phyloP scores from a whole-genome alignment of 768 basidiomycete genomes.

The Pilatotrama ljubarskyi region DNA sequence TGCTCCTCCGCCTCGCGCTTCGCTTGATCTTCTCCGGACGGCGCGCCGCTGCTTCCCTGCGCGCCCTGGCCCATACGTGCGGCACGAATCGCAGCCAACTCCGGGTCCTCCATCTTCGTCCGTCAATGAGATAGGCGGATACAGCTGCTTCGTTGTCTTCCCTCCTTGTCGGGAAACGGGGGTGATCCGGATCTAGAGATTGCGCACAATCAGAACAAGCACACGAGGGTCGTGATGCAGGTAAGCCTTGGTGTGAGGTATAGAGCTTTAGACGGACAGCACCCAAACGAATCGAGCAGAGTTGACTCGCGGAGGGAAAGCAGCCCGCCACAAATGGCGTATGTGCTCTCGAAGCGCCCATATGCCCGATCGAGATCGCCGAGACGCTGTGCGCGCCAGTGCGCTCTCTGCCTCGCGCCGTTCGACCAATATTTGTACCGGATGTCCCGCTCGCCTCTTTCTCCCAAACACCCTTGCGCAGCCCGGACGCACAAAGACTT shows the following conservation, averaged over 20 bases:
- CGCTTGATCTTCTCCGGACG: conserved; percentile 54
- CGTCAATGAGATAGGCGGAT: not conserved
- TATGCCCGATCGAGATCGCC: not conserved
- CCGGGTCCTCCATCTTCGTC: conserved; percentile 35
- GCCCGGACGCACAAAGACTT: not conserved
- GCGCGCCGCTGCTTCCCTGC: conserved; percentile 24
- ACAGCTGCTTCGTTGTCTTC: no score
- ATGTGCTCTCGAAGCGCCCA: not conserved
- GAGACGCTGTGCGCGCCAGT: not conserved
- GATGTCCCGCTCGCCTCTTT: not conserved
- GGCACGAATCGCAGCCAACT: conserved; percentile 46
- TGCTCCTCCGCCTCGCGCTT: conserved; percentile 66
- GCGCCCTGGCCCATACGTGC: conserved; percentile 45
- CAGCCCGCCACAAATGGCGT: not conserved
- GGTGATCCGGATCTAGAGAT: not conserved
- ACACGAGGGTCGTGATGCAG: not conserved
- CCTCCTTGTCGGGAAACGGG: not conserved
- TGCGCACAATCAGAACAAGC: not conserved
- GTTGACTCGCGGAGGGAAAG: conserved; percentile 14
- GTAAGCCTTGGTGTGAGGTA: not conserved
- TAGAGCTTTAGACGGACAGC: no score
- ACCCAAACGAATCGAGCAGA: not conserved
- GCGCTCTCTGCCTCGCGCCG: not conserved
- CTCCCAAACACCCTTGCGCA: not conserved
- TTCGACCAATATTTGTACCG: not conserved